Evolutionary conservation across 768 basidiomycete genomes (phyloP).

Genomic region (Saitozyma podzolica): DNA sequence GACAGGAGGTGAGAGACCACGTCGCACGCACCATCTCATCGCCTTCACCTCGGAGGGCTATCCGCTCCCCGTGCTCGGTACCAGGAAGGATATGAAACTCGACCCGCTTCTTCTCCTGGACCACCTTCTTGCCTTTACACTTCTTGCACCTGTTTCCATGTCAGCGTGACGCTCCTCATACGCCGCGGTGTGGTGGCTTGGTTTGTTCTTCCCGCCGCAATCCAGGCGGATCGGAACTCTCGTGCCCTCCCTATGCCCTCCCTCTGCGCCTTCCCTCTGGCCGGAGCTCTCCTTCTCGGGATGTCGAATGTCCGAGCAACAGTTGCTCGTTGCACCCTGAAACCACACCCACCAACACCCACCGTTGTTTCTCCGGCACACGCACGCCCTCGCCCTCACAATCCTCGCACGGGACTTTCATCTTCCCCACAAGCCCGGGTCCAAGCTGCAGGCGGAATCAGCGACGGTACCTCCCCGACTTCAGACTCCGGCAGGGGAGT

Average conservation of each 20-base stretch:
- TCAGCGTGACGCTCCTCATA: neutral
- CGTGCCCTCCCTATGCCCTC: too few species aligned
- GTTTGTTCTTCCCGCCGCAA: neutral
- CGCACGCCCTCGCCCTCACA: constrained; percentile 50
- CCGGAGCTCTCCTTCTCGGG: too few species aligned
- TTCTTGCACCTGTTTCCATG: constrained; percentile 74
- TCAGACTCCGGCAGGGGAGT: neutral
- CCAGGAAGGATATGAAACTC: constrained; percentile 85
- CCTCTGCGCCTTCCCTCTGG: too few species aligned
- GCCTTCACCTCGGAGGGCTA: constrained; percentile 85
- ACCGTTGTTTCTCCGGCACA: constrained; percentile 43
- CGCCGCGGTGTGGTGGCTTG: neutral
- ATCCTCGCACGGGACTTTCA: constrained; percentile 49
- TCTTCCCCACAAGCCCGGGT: constrained; percentile 50
- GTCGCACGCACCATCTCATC: constrained; percentile 70
- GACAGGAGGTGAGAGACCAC: too few species aligned
- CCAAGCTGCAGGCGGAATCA: constrained; percentile 51
- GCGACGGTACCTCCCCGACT: neutral
- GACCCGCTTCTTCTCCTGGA: constrained; percentile 83
- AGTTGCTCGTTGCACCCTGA: neutral
- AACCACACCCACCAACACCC: constrained; percentile 18
- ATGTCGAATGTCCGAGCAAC: too few species aligned
- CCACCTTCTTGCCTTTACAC: constrained; percentile 82
- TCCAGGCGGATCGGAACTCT: too few species aligned
- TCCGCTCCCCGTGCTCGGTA: constrained; percentile 77